These are phyloP conservation scores for Clonostachys rosea DNA, from an alignment of 2,329 filamentous ascomycete genomes.

Conservation along the genomic window DNA sequence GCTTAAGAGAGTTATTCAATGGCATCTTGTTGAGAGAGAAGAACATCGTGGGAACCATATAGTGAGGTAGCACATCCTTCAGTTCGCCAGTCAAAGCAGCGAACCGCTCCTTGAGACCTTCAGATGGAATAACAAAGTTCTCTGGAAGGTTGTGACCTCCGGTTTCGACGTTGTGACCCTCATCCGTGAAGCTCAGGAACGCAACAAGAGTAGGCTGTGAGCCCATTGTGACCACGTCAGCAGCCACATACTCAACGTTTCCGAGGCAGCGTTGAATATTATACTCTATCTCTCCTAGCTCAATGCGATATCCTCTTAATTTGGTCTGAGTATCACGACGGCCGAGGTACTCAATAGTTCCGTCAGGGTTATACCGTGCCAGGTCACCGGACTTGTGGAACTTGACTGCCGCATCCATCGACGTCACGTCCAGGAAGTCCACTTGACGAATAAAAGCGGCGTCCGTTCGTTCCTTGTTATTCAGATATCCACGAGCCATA, in stretches of 20 bases:
- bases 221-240: background rate
- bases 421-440: conserved; percentile 63
- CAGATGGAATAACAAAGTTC: too few relatives aligned
- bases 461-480: conserved; percentile 9
- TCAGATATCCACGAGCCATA: conserved; percentile 12
- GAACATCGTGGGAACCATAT: conserved; percentile 7
- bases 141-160: background rate
- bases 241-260: background rate
- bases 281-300: conserved; percentile 68
- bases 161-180: background rate
- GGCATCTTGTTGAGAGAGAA: conserved; percentile 5
- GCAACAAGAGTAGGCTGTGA: background rate
- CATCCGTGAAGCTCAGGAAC: conserved; percentile 2
- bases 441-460: conserved; percentile 9
- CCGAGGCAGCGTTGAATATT: background rate
- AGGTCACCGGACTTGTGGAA: conserved; percentile 81
- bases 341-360: conserved; percentile 67
- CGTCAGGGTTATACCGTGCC: conserved; percentile 73
- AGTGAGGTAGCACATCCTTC: conserved; percentile 3
- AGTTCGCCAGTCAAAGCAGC: background rate
- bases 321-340: conserved; percentile 79
- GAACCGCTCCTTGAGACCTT: too few relatives aligned
- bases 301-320: conserved; percentile 73
- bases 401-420: conserved; percentile 50
- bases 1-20: conserved; percentile 5